Evolutionary conservation across 495 filamentous ascomycete genomes (phyloP).

Genomic region (Bombardia bombarda): DNA sequence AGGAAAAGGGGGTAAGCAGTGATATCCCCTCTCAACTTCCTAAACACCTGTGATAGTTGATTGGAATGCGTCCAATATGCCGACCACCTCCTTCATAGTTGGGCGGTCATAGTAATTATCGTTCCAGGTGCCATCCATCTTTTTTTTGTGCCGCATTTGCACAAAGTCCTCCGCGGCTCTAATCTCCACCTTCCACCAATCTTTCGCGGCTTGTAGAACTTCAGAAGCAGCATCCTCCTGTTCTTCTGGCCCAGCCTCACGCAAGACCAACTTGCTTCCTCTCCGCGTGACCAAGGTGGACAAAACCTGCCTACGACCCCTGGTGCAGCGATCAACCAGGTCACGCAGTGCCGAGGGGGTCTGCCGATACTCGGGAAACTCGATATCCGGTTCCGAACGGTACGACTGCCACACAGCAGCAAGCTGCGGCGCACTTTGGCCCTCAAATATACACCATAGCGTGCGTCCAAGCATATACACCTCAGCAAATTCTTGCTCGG

Average conservation of each 20-base stretch:
- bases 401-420: constrained; percentile 43
- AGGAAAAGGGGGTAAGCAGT: too few species aligned
- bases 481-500: constrained; percentile 39
- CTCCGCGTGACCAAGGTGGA: constrained; percentile 27
- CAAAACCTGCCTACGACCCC: constrained; percentile 28
- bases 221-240: too few species aligned
- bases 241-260: constrained; percentile 12
- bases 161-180: constrained; percentile 32
- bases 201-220: constrained; percentile 22
- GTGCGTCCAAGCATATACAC: constrained; percentile 46
- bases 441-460: constrained; percentile 47
- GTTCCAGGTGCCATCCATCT: constrained; percentile 28
- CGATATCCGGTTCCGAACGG: constrained; percentile 35
- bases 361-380: constrained; percentile 34
- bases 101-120: constrained; percentile 36
- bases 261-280: constrained; percentile 29
- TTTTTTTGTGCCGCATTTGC: constrained; percentile 18
- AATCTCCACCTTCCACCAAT: constrained; percentile 35
- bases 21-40: too few species aligned
- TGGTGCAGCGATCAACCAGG: constrained; percentile 37
- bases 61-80: constrained; percentile 1
- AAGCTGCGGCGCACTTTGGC: constrained; percentile 36
- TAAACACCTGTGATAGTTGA: too few species aligned
- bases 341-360: constrained; percentile 30
- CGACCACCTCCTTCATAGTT: constrained; percentile 24